A percentile compares a stretch with the other conserved stretches of the same genome.
These are phyloP conservation scores for Mortierella sp. DNA, from an alignment of 371 early-diverging fungal species.

Conservation along the genomic window DNA sequence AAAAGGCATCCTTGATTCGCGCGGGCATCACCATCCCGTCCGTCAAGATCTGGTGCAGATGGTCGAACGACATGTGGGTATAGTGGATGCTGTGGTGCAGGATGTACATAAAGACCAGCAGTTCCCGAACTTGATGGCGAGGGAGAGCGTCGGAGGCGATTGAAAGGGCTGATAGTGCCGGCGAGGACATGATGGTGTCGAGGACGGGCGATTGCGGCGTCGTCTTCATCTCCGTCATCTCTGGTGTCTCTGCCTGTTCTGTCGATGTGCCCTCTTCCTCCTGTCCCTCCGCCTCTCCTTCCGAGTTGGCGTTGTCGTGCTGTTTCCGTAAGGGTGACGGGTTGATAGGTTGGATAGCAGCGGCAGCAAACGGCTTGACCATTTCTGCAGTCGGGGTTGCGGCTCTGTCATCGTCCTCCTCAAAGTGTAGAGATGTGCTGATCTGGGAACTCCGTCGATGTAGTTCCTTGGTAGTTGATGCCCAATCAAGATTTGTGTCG, in stretches of 20 bases:
- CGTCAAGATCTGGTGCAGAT: conserved; percentile 37
- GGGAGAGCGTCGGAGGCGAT: conserved; percentile 43
- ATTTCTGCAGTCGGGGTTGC: conserved; percentile 36
- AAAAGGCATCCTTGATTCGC: conserved; percentile 52
- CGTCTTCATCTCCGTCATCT: conserved; percentile 20
- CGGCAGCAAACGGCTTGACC: neutral
- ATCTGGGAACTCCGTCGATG: conserved; percentile 39
- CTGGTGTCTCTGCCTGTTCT: neutral
- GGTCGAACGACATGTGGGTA: conserved; percentile 51
- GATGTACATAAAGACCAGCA: conserved; percentile 47
- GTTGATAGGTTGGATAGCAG: neutral
- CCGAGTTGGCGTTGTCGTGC: neutral
- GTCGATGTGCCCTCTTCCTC: neutral
- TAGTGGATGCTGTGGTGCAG: conserved; percentile 54
- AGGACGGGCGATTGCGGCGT: conserved; percentile 24
- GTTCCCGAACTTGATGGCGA: conserved; percentile 52
- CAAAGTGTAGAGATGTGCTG: conserved; percentile 17
- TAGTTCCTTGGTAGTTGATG: conserved; percentile 32
- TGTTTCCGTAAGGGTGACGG: neutral
- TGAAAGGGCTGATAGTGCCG: conserved; percentile 38
- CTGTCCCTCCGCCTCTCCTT: neutral
- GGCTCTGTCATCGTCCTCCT: conserved; percentile 16
- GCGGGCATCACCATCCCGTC: conserved; percentile 50
- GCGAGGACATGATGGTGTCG: conserved; percentile 33
- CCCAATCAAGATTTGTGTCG: conserved; percentile 48